These are phyloP conservation scores for Bretschneidera sinensis DNA, from an alignment of 345 rosid species.

Conservation along the genomic window DNA sequence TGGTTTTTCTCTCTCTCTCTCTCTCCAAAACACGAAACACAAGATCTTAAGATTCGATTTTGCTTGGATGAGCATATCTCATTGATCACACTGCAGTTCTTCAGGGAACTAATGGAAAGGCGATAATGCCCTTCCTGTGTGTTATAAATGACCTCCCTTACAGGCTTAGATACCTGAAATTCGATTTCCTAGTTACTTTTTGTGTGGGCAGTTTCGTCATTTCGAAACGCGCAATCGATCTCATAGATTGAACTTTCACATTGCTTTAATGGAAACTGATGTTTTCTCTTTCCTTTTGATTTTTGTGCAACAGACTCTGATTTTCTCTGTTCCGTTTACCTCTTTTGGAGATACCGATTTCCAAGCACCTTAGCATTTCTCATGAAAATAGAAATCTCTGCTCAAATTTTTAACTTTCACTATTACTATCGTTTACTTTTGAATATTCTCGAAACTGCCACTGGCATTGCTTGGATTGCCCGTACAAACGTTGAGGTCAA, in stretches of 20 bases:
- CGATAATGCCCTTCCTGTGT: constrained; percentile 12
- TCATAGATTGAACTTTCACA: constrained; percentile 16
- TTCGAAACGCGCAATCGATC: not conserved
- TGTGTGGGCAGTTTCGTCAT: constrained; percentile 11
- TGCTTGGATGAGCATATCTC: constrained; percentile 18
- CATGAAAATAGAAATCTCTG: not conserved
- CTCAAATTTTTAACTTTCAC: not conserved
- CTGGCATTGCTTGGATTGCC: not conserved
- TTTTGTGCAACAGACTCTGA: not conserved
- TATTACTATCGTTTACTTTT: constrained; percentile 1
- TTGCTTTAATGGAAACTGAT: constrained; percentile 16
- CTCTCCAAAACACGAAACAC: constrained; percentile 20
- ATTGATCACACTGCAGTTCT: constrained; percentile 11
- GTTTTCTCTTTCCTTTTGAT: not conserved
- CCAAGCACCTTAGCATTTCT: constrained; percentile 6
- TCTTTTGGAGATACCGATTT: constrained; percentile 3
- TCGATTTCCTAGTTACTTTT: not conserved
- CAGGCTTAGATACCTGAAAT: not conserved
- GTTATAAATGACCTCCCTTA: not conserved
- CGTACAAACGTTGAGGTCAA: constrained; percentile 4
- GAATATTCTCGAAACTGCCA: constrained; percentile 5
- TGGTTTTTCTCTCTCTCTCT: not conserved
- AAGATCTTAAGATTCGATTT: constrained; percentile 31
- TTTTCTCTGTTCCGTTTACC: not conserved
- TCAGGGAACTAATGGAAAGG: constrained; percentile 2